phyloP scores from a whole-genome alignment of 805 yeast species.

The Zygoascus bituminiphila region DNA sequence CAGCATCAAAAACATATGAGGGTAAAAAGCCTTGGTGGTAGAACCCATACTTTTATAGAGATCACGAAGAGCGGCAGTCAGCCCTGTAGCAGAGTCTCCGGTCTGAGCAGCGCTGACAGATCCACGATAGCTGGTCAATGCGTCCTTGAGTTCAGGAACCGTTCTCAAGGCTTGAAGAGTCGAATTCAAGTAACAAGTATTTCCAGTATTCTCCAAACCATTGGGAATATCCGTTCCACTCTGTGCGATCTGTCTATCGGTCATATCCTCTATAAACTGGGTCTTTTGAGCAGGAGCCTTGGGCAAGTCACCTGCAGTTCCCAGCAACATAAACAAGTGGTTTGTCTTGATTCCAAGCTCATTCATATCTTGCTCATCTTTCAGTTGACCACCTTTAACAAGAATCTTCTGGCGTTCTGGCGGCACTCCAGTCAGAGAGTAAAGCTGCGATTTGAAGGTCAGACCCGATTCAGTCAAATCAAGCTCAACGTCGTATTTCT shows the following conservation, averaged over 20 bases:
- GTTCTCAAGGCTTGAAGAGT: slow-evolving; percentile 49
- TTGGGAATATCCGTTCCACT: slow-evolving; percentile 42
- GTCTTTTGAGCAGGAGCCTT: slow-evolving; percentile 37
- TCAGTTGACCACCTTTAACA: slow-evolving; percentile 79
- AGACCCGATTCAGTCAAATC: slow-evolving; percentile 49
- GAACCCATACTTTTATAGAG: slow-evolving; percentile 25
- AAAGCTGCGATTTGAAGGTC: slow-evolving; percentile 60
- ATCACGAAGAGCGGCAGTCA: slow-evolving; percentile 27
- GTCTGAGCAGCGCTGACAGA: not conserved
- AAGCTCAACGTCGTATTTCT: slow-evolving; percentile 48
- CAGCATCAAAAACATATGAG: slow-evolving; percentile 49
- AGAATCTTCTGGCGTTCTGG: slow-evolving; percentile 82
- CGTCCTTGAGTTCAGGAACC: slow-evolving; percentile 42
- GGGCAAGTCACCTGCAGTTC: slow-evolving; percentile 71
- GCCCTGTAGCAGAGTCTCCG: slow-evolving; percentile 22
- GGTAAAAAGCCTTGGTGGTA: slow-evolving; percentile 46
- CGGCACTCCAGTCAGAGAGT: slow-evolving; percentile 72
- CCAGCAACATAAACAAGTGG: slow-evolving; percentile 78
- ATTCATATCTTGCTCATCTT: slow-evolving; percentile 53
- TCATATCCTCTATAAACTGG: slow-evolving; percentile 64
- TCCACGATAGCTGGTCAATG: slow-evolving; percentile 33
- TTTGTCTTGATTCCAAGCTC: slow-evolving; percentile 51
- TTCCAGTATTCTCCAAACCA: slow-evolving; percentile 63
- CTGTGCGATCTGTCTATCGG: slow-evolving; percentile 34
- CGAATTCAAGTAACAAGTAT: slow-evolving; percentile 71